phyloP scores from a whole-genome alignment of 192 early-diverging fungal species.

The Coemansia sp. region DNA sequence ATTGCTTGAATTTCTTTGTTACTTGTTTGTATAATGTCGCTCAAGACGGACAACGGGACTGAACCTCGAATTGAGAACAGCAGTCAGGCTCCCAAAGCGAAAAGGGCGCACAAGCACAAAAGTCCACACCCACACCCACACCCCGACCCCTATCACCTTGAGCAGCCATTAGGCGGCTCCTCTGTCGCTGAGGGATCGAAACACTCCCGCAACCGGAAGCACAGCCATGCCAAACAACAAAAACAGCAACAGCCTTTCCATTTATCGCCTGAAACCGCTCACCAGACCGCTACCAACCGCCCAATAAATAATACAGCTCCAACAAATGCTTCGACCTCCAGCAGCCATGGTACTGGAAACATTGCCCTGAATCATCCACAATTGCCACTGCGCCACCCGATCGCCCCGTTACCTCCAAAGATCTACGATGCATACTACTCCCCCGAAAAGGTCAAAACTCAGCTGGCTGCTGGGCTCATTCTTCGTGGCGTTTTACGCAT shows the following conservation, averaged over 20 bases:
- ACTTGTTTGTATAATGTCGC: background rate
- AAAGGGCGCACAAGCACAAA: background rate
- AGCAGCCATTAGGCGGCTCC: background rate
- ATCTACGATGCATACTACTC: conserved; percentile 31
- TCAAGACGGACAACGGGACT: background rate
- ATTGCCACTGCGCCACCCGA: background rate
- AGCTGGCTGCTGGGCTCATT: conserved; percentile 47
- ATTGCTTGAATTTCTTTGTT: background rate
- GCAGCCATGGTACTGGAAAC: background rate
- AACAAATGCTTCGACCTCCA: background rate
- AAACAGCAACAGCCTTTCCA: background rate
- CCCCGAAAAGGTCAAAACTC: conserved; percentile 7
- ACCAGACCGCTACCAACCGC: too few species aligned
- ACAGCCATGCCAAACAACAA: background rate
- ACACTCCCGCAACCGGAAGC: background rate
- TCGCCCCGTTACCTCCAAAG: background rate
- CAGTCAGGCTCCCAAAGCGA: background rate
- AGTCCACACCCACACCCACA: background rate
- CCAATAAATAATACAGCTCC: too few species aligned
- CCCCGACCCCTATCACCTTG: background rate
- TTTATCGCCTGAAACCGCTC: background rate
- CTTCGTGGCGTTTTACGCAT: conserved; percentile 78
- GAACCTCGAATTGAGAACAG: background rate
- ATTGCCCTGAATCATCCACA: background rate
- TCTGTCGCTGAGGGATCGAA: background rate